Conservation (phyloP, 148 eudicot genomes). For the Simmondsia chinensis region DNA sequence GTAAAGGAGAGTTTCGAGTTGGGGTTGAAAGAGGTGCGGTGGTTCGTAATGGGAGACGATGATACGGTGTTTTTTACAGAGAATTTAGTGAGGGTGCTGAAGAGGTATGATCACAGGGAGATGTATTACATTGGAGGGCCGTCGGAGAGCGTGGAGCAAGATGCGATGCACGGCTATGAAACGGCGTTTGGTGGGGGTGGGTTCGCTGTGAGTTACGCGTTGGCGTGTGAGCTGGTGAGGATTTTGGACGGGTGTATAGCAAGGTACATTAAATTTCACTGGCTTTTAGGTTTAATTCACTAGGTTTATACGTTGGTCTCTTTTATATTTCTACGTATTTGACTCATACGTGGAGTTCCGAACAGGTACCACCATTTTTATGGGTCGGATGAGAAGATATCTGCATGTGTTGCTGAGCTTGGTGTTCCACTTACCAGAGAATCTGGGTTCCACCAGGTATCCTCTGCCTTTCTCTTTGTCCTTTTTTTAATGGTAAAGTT, state of each 20-base stretch:
- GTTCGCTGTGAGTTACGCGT: conserved; percentile 59
- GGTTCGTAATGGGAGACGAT: conserved; percentile 99
- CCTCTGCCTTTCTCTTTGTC: not conserved
- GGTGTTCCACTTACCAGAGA: conserved; percentile 70
- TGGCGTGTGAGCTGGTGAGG: conserved; percentile 43
- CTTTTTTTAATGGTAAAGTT: not conserved
- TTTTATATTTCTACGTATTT: too few species aligned
- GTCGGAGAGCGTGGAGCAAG: conserved; percentile 87
- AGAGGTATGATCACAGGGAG: conserved; percentile 51
- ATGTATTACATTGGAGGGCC: conserved; percentile 69
- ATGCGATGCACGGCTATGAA: conserved; percentile 59
- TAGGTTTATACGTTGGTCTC: too few species aligned
- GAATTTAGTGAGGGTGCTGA: conserved; percentile 53
- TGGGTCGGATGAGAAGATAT: conserved; percentile 84
- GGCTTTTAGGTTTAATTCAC: too few species aligned
- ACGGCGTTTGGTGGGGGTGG: conserved; percentile 97
- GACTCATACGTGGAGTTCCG: too few species aligned
- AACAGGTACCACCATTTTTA: conserved; percentile 52
- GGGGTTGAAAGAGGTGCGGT: conserved; percentile 42
- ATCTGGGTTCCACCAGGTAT: conserved; percentile 87
- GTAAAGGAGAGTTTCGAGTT: conserved; percentile 38
- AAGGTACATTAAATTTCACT: too few species aligned
- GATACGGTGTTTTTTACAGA: conserved; percentile 76
- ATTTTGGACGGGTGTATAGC: conserved; percentile 64
- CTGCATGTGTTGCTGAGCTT: conserved; percentile 72